Evolutionary conservation across 768 basidiomycete species (phyloP).

Genomic region (Suillus clintonianus): DNA sequence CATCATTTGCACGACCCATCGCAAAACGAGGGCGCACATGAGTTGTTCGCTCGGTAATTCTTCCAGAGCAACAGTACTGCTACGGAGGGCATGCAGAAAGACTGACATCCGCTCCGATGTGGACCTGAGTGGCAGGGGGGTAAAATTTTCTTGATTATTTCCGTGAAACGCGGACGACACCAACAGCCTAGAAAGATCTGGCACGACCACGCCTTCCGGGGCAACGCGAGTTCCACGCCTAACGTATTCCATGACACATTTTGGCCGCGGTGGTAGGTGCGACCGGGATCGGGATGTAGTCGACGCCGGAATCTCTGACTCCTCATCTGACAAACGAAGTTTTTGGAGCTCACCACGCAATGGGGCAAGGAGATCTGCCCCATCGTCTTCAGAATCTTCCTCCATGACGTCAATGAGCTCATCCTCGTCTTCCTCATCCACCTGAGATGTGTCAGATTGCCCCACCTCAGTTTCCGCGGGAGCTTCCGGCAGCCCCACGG

Average conservation of each 20-base stretch:
- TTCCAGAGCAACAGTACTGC: constrained; percentile 51
- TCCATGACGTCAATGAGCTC: constrained; percentile 71
- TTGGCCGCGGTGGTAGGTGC: constrained; percentile 17
- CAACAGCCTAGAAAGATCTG: constrained; percentile 49
- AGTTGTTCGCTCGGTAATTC: constrained; percentile 48
- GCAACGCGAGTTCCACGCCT: constrained; percentile 70
- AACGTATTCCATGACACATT: constrained; percentile 54
- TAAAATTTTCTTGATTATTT: constrained; percentile 22
- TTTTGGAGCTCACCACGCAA: constrained; percentile 66
- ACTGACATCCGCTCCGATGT: constrained; percentile 54
- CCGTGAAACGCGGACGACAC: constrained; percentile 34
- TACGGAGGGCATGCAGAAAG: constrained; percentile 56
- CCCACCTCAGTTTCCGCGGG: constrained; percentile 17
- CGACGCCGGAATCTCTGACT: constrained; percentile 30
- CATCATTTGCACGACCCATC: constrained; percentile 60
- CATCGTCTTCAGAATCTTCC: constrained; percentile 49
- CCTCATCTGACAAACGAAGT: constrained; percentile 47
- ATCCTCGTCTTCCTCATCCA: constrained; percentile 50
- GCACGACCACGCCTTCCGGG: constrained; percentile 56
- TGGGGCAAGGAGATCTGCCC: constrained; percentile 63
- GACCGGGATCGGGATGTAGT: constrained; percentile 32
- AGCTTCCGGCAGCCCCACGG: constrained; percentile 56
- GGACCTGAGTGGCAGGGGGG: constrained; percentile 51
- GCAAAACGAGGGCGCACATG: constrained; percentile 54
- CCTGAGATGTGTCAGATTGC: constrained; percentile 21